phyloP scores from a whole-genome alignment of 2,329 filamentous ascomycete species.

The Aotearoamyces nothofagi region DNA sequence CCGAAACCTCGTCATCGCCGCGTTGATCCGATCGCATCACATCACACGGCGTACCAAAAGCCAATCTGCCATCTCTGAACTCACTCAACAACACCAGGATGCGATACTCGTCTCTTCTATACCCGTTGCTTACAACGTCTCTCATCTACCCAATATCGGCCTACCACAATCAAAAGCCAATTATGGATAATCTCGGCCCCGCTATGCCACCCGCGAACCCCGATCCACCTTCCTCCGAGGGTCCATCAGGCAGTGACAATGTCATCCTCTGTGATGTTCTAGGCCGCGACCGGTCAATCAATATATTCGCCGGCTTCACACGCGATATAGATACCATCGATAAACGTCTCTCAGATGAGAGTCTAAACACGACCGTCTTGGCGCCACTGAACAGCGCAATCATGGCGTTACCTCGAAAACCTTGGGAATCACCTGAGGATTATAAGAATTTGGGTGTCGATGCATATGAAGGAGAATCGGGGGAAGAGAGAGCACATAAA shows the following conservation, averaged over 20 bases:
- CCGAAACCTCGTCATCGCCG: not conserved
- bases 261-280: conserved; percentile 76
- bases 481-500: conserved; percentile 57
- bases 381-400: conserved; percentile 78
- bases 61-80: too few species aligned
- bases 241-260: conserved; percentile 20
- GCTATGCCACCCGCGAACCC: not conserved
- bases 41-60: too few species aligned
- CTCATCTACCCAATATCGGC: not conserved
- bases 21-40: too few species aligned
- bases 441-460: conserved; percentile 50
- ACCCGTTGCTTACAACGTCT: not conserved
- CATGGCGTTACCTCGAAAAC: conserved; percentile 64
- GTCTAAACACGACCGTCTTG: conserved; percentile 66
- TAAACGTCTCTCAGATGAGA: conserved; percentile 49
- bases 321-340: conserved; percentile 59
- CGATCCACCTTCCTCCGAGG: not conserved
- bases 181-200: conserved; percentile 1
- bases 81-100: conserved; percentile 1
- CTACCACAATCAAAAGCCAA: not conserved
- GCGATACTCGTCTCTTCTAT: conserved; percentile 1
- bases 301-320: conserved; percentile 70
- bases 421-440: conserved; percentile 68
- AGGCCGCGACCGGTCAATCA: conserved; percentile 61
- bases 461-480: conserved; percentile 63